These are phyloP conservation scores for Calamus simplicifolius DNA, from an alignment of 176 grass and related monocot species.

Conservation along the genomic window DNA sequence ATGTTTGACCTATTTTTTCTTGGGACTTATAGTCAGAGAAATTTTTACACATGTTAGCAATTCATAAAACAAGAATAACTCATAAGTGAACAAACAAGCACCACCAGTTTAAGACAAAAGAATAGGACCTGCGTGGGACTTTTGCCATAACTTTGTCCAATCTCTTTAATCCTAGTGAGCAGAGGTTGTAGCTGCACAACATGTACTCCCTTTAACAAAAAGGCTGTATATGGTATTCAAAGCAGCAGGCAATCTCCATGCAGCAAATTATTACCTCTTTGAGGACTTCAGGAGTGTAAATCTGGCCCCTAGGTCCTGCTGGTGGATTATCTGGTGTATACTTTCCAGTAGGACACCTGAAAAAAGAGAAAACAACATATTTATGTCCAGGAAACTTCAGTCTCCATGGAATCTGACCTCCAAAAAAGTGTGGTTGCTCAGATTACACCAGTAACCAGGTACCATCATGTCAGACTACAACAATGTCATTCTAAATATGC, in stretches of 20 bases:
- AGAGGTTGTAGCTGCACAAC: conserved; percentile 73
- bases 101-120: background rate
- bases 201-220: conserved; percentile 13
- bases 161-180: conserved; percentile 66
- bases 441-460: too few relatives aligned
- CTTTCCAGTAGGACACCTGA: conserved; percentile 65
- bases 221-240: background rate
- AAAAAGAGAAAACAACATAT: background rate
- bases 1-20: too few relatives aligned
- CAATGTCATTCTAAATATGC: too few relatives aligned
- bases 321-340: conserved; percentile 66
- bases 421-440: too few relatives aligned
- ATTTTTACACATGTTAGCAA: too few relatives aligned
- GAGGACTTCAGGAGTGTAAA: conserved; percentile 62
- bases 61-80: too few relatives aligned
- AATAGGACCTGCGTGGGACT: conserved; percentile 61
- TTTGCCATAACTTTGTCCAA: conserved; percentile 71
- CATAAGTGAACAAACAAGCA: too few relatives aligned
- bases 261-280: conserved; percentile 30
- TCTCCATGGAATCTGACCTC: background rate
- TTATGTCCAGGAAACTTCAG: background rate
- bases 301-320: conserved; percentile 45
- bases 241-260: background rate
- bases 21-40: too few relatives aligned
- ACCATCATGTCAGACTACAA: too few relatives aligned